Percentiles rank a stretch among this genome's conserved stretches.
phyloP scores from a whole-genome alignment of 192 early-diverging fungal genomes.

The Coemansia sp. region DNA sequence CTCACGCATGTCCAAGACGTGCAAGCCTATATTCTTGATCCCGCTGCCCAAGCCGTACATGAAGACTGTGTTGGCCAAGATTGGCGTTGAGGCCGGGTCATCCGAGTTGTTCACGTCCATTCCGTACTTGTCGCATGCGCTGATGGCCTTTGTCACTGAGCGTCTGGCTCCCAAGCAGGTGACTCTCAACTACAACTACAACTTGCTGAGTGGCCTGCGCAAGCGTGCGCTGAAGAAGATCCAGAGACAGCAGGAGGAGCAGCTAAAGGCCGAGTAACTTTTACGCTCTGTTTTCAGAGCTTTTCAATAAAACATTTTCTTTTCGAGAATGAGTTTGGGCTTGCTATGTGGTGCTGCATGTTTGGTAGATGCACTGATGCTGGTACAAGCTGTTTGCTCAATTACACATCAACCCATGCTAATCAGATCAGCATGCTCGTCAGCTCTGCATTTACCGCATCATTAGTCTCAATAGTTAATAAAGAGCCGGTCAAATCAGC shows the following conservation, averaged over 20 bases:
- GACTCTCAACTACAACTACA: constrained; percentile 43
- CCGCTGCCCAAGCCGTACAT: constrained; percentile 84
- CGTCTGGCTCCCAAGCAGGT: constrained; percentile 39
- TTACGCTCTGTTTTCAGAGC: neutral
- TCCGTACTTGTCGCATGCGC: constrained; percentile 46
- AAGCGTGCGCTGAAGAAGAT: constrained; percentile 52
- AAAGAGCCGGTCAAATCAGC: no score
- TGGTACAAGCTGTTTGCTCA: no score
- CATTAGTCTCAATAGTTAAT: no score
- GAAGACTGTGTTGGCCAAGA: constrained; percentile 62
- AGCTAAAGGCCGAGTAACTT: neutral
- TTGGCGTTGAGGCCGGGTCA: constrained; percentile 68
- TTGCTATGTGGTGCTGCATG: no score
- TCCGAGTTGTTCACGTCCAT: constrained; percentile 58
- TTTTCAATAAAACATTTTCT: no score
- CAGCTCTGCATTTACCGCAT: no score
- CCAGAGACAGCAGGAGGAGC: constrained; percentile 20
- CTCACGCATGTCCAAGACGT: constrained; percentile 92
- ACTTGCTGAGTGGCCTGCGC: constrained; percentile 39
- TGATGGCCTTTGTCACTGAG: constrained; percentile 44
- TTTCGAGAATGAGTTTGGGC: no score
- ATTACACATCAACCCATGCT: no score
- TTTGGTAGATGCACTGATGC: no score
- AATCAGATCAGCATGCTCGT: no score
- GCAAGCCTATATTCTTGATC: constrained; percentile 73